Conservation (phyloP, 1,139 yeast genomes). For the Debaryomyces fabryi region DNA sequence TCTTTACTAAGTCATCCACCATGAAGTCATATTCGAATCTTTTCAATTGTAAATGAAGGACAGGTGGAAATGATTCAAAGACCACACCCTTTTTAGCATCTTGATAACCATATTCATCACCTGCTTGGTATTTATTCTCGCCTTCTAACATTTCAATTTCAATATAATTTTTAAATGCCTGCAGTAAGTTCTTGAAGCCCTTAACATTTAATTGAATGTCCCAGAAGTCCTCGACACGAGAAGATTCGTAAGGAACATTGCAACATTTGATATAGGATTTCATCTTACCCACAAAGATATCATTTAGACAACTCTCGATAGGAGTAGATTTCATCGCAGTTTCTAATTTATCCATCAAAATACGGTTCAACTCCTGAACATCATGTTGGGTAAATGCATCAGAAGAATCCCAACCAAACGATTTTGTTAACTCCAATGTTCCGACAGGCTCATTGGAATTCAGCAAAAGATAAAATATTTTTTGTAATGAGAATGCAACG, state of each 20-base stretch:
- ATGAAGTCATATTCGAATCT: conserved; percentile 93
- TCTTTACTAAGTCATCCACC: conserved; percentile 85
- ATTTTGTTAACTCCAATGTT: conserved; percentile 81
- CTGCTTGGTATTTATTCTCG: conserved; percentile 94
- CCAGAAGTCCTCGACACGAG: conserved; percentile 95
- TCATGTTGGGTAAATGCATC: conserved; percentile 98
- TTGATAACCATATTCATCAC: conserved; percentile 81
- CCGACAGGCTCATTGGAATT: conserved; percentile 77
- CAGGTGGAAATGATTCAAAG: conserved; percentile 88
- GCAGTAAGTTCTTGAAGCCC: conserved; percentile 69
- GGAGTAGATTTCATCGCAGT: conserved; percentile 87
- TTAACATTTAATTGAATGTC: conserved; percentile 95
- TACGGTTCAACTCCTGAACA: conserved; percentile 94
- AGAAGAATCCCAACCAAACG: conserved; percentile 96
- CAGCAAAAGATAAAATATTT: conserved; percentile 79
- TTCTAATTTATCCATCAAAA: conserved; percentile 92
- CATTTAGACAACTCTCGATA: conserved; percentile 78
- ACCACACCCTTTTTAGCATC: conserved; percentile 97
- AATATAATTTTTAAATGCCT: conserved; percentile 82
- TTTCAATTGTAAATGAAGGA: conserved; percentile 87
- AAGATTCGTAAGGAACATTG: conserved; percentile 92
- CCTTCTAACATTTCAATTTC: conserved; percentile 91
- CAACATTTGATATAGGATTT: conserved; percentile 92
- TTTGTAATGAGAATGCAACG: conserved; percentile 84
- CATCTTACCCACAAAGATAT: conserved; percentile 95